Base-by-base conservation (phyloP, 1,284 basidiomycete genomes). In the Ustilago lituana region DNA sequence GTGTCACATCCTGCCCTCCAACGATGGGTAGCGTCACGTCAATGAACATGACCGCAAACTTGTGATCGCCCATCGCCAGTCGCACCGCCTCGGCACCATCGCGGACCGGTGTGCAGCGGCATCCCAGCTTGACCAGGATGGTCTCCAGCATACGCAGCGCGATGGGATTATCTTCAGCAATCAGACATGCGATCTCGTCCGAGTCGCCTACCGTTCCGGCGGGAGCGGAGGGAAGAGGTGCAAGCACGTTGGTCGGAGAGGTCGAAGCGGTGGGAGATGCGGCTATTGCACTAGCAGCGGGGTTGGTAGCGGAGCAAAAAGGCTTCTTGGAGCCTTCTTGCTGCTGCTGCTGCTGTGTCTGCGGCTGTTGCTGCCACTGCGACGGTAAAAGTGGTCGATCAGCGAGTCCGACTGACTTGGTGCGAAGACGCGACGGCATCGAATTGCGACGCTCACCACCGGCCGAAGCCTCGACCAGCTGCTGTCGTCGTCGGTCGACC, bases 41-140 rank as follows among this genome's bases (percentile, higher is more conserved):
- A 89, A 93, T 91, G 73, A 94, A 85, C 76, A 94, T 91, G 37
- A 80, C 90, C 3, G 83, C 84, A 58, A 39, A 72, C 88, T 91
- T 85, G 82, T 92, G 92, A 91, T 94, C 93, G 45, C 93, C 93
- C 89, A 97, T 95, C 10, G 94, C 94, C 58, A 95, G 90, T 70
- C 94, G 93, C 71, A 98, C 90, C 20, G 95, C 95, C 81, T 96
- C 94, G 5, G 94, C 93, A 12, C 95, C 96, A 83, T 98, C 94
- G 48, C 92, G 88, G 19, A 97, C 95, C 6, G 94, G 90, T 2
- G 96, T 90, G 82, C 92, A 94, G 17, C 93, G 89, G 83, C 94
- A 97, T 1, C 95, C 95, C 68, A 98, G 87, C 38, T 94, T 89
- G 58, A 91, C 90, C 46, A 98, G 87, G 43, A 98, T 84, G 0